Evolutionary conservation across 352 stramenopile species (phyloP).

Genomic region (Globisporangium megalacanthum): DNA sequence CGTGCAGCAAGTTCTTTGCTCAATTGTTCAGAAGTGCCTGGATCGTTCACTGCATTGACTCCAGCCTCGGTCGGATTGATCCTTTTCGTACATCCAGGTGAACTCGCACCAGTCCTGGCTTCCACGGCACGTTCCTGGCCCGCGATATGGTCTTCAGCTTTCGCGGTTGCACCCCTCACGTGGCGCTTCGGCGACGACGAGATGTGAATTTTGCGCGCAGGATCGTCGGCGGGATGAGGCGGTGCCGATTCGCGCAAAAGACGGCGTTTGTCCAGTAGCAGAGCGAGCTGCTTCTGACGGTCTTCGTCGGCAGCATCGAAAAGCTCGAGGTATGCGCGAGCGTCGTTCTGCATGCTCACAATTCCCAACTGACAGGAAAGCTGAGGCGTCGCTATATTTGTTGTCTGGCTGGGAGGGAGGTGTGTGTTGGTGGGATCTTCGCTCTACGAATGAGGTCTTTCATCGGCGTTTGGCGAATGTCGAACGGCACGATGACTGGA

Average conservation of each 20-base stretch:
- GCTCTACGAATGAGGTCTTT: constrained; percentile 32
- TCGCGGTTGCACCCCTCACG: not conserved
- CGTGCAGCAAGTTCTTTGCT: too few relatives aligned
- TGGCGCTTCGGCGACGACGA: not conserved
- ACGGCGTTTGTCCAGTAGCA: constrained; percentile 34
- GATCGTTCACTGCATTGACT: too few relatives aligned
- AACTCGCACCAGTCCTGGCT: too few relatives aligned
- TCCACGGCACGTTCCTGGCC: too few relatives aligned
- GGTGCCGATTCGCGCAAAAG: constrained; percentile 23
- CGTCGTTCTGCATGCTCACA: constrained; percentile 47
- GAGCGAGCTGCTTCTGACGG: constrained; percentile 33
- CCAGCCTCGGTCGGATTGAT: too few relatives aligned
- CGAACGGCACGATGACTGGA: constrained; percentile 22
- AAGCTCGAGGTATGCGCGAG: constrained; percentile 10
- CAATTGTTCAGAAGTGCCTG: too few relatives aligned
- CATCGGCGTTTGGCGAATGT: constrained; percentile 32
- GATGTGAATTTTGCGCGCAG: constrained; percentile 5
- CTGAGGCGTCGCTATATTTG: too few relatives aligned
- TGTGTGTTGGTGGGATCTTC: constrained; percentile 14
- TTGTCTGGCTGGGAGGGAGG: too few relatives aligned
- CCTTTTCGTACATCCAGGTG: too few relatives aligned
- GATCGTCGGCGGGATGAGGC: constrained; percentile 11
- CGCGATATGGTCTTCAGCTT: too few relatives aligned
- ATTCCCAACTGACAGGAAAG: not conserved
- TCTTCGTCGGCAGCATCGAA: constrained; percentile 23